These are phyloP conservation scores for Orobanche coerulescens DNA, from an alignment of 257 asterid species.

Conservation along the genomic window DNA sequence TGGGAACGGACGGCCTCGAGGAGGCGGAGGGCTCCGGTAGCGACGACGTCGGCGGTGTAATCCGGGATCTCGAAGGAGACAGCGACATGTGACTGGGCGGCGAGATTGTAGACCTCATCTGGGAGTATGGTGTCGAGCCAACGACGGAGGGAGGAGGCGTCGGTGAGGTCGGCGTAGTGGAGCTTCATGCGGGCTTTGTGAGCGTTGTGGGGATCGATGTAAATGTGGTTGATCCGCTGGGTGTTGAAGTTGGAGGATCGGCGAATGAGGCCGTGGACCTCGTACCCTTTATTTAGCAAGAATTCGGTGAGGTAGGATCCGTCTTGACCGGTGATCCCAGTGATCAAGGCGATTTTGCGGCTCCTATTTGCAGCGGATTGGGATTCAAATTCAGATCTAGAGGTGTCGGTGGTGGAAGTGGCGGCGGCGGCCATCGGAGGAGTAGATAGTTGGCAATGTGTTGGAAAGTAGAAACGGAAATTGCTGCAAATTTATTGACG, in stretches of 20 bases:
- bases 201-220: slow-evolving; percentile 96
- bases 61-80: slow-evolving; percentile 98
- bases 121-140: slow-evolving; percentile 90
- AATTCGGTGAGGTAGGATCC: slow-evolving; percentile 94
- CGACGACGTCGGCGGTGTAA: slow-evolving; percentile 96
- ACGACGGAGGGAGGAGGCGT: slow-evolving; percentile 99
- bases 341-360: slow-evolving; percentile 75
- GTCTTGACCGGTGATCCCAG: slow-evolving; percentile 98
- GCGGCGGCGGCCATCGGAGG: slow-evolving; percentile 23
- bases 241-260: slow-evolving; percentile 97
- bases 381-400: slow-evolving; percentile 34
- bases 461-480: slow-evolving; percentile 7
- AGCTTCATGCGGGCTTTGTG: slow-evolving; percentile 84
- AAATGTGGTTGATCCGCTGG: slow-evolving; percentile 90
- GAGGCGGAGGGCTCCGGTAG: slow-evolving; percentile 93
- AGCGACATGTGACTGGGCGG: slow-evolving; percentile 98
- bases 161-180: slow-evolving; percentile 92
- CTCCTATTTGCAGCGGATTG: slow-evolving; percentile 31
- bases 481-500: slow-evolving; percentile 16
- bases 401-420: slow-evolving; percentile 13
- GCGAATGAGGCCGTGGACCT: slow-evolving; percentile 94
- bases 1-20: slow-evolving; percentile 92
- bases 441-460: neutral
- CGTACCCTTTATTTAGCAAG: slow-evolving; percentile 66
- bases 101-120: slow-evolving; percentile 94